Base-by-base conservation (phyloP, 768 basidiomycete species). In the Tulasnella calospora region DNA sequence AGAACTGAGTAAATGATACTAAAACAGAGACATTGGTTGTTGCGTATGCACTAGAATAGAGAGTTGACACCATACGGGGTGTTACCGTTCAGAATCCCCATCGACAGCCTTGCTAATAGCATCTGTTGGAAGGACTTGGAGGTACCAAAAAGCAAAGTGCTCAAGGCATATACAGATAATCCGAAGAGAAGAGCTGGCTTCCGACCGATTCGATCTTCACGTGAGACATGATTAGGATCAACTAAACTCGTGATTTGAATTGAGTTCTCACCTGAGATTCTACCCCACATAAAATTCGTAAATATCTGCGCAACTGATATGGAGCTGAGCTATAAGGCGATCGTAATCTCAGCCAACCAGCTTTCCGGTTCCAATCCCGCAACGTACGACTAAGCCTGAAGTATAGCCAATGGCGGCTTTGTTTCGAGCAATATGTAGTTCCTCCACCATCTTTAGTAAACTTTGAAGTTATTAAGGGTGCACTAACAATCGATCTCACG, bases 1-100 rank as follows among this genome's bases (percentile, higher is more conserved):
- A 92, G 85, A 8, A 90, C 85, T 0, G 89, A 89, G 73, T 91
- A 89, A 15, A 84, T 74, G 23, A 51, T 85, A 23, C 83, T 87
- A 27, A 6, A 1, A 5, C 38, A 36, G 27, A 30, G 27, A 30
- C 33, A 41, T n/a, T 17, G 30, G 30, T 30, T 3, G 3, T n/a
- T 30, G 8, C 57, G 17, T 19, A 36, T 35, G 38, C 3, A 12
- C 21, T 19, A 1, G 40, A n/a, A 13, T 21, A 21, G 15, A 4
- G 71, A 41, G 15, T 3, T 13, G 30, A 38, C 33, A 23, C 23
- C 77, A 35, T 47, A 74, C 70, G 77, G 69, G 46, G 69, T 12
- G 35, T 79, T 79, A 12, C 78, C 78, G 15, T 15, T 23, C 17
- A 78, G 47, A 15, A 35, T 47, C 15, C 79, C 79, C 27, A 78